These are phyloP conservation scores for Medicago lupulina DNA, from an alignment of 306 rosid species.

Conservation along the genomic window DNA sequence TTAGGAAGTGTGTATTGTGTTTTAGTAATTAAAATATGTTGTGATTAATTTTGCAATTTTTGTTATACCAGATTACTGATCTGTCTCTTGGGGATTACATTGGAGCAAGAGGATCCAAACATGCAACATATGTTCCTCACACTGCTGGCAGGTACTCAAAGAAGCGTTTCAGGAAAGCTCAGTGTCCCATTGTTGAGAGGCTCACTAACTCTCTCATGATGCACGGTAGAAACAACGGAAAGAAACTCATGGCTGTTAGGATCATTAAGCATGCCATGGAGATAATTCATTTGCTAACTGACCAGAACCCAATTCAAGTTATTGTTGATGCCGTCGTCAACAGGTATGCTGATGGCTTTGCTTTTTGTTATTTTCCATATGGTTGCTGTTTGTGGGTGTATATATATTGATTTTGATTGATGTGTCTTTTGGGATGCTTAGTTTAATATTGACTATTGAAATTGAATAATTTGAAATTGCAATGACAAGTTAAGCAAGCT, in stretches of 20 bases:
- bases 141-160: conserved; percentile 70
- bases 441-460: neutral
- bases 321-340: conserved; percentile 70
- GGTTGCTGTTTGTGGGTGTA: too few relatives aligned
- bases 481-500: too few relatives aligned
- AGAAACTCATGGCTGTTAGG: conserved; percentile 69
- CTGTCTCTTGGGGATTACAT: conserved; percentile 60
- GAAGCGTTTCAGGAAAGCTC: conserved; percentile 70
- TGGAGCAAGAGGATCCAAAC: conserved; percentile 60
- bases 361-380: neutral
- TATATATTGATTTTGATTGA: neutral
- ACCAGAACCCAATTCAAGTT: conserved; percentile 65
- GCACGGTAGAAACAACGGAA: conserved; percentile 72
- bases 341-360: conserved; percentile 41
- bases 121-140: conserved; percentile 75
- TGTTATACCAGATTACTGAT: conserved; percentile 45
- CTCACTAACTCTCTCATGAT: conserved; percentile 73
- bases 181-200: conserved; percentile 72
- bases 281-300: conserved; percentile 67
- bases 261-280: conserved; percentile 71
- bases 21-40: neutral
- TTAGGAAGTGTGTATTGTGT: neutral
- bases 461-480: too few relatives aligned
- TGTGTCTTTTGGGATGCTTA: neutral
- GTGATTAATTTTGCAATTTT: neutral